A percentile compares a stretch with the other conserved stretches of the same genome.
Evolutionary conservation across 2,329 filamentous ascomycete genomes (phyloP).

Genomic region (Hyphodiscus sp.): DNA sequence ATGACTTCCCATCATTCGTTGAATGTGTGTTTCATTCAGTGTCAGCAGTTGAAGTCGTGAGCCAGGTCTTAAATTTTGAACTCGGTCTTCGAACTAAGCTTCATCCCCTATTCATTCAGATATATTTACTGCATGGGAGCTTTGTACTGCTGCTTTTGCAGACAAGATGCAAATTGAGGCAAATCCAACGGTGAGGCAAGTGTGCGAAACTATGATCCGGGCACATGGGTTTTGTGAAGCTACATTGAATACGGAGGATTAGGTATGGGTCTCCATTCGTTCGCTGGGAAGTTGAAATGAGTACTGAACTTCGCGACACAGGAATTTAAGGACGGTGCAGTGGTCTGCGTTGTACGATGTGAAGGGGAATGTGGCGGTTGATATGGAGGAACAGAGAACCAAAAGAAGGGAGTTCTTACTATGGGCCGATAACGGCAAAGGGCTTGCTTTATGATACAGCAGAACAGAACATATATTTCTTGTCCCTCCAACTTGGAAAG

Average conservation of each 20-base stretch:
- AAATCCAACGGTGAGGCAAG: slow-evolving; percentile 40
- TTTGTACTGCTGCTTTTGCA: slow-evolving; percentile 44
- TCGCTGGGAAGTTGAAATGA: neutral
- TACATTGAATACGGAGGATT: slow-evolving; percentile 43
- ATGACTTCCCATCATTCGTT: slow-evolving; percentile 40
- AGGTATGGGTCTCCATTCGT: slow-evolving; percentile 29
- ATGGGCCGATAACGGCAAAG: slow-evolving; percentile 1
- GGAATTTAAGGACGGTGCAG: slow-evolving; percentile 49
- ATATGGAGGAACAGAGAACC: neutral
- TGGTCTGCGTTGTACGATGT: slow-evolving; percentile 42
- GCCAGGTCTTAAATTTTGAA: slow-evolving; percentile 40
- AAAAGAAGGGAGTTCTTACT: neutral
- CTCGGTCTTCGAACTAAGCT: slow-evolving; percentile 44
- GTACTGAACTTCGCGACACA: slow-evolving; percentile 28
- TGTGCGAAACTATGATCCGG: slow-evolving; percentile 43
- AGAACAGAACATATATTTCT: too few species aligned
- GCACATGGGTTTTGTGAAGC: slow-evolving; percentile 46
- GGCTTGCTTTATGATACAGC: neutral
- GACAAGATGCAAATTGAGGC: slow-evolving; percentile 43
- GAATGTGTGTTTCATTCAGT: slow-evolving; percentile 42
- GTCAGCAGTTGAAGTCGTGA: slow-evolving; percentile 39
- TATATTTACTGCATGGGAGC: slow-evolving; percentile 45
- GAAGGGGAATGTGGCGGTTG: slow-evolving; percentile 26
- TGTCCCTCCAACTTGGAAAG: too few species aligned
- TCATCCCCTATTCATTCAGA: slow-evolving; percentile 47